Conservation (phyloP, 345 rosid species). For the Durio zibethinus region DNA sequence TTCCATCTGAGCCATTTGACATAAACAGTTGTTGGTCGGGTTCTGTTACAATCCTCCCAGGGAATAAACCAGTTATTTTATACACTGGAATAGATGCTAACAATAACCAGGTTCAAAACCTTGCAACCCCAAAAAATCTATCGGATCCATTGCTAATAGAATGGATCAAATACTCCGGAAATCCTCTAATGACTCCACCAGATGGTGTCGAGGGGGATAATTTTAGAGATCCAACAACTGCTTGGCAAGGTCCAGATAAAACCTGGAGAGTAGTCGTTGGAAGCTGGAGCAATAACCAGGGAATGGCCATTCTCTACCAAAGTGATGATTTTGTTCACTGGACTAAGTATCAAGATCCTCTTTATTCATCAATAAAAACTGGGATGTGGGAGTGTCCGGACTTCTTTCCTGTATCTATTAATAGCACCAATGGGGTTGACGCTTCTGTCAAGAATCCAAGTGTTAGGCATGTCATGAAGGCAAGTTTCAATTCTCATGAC, state of each 20-base stretch:
- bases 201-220: constrained; percentile 30
- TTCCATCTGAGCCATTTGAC: constrained; percentile 54
- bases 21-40: constrained; percentile 71
- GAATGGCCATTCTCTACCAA: constrained; percentile 43
- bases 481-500: constrained; percentile 43
- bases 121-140: constrained; percentile 47
- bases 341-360: constrained; percentile 32
- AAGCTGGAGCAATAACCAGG: constrained; percentile 25
- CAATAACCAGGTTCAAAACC: constrained; percentile 52
- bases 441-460: constrained; percentile 33
- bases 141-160: constrained; percentile 61
- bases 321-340: constrained; percentile 50
- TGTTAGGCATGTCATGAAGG: constrained; percentile 59
- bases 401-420: constrained; percentile 47
- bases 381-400: constrained; percentile 80
- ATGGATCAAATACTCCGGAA: constrained; percentile 51
- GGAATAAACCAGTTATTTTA: constrained; percentile 49
- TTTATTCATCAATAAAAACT: constrained; percentile 29
- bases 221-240: constrained; percentile 71
- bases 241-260: constrained; percentile 48
- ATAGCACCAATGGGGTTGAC: constrained; percentile 41
- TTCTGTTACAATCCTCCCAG: constrained; percentile 57
- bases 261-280: constrained; percentile 46
- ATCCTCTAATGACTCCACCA: constrained; percentile 56
- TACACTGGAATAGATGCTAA: constrained; percentile 53